phyloP scores from a whole-genome alignment of 495 filamentous ascomycete species.

The Stereocaulon alpinum region DNA sequence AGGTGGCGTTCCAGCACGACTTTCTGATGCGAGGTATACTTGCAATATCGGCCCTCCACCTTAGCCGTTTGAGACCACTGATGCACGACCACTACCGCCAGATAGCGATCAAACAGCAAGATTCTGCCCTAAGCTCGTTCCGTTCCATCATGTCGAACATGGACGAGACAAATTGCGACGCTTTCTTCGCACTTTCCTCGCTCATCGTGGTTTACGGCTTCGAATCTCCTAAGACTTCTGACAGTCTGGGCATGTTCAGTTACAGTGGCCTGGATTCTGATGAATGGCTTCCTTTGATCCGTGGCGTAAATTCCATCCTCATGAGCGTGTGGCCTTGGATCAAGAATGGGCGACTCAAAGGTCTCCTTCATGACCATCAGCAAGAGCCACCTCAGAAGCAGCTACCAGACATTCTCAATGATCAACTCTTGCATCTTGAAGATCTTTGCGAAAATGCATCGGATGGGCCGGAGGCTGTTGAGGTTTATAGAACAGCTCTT shows the following conservation, averaged over 20 bases:
- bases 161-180: slow-evolving; percentile 32
- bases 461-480: slow-evolving; percentile 27
- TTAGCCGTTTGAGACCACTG: slow-evolving; percentile 30
- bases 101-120: slow-evolving; percentile 35
- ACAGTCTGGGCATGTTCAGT: slow-evolving; percentile 26
- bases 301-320: slow-evolving; percentile 33
- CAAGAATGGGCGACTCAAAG: slow-evolving; percentile 26
- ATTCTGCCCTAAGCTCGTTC: slow-evolving; percentile 30
- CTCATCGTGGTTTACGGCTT: slow-evolving; percentile 38
- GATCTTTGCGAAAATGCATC: slow-evolving; percentile 25
- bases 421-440: slow-evolving; percentile 33
- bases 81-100: slow-evolving; percentile 19
- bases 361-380: slow-evolving; percentile 31
- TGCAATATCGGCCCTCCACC: slow-evolving; percentile 35
- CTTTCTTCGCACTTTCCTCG: slow-evolving; percentile 37
- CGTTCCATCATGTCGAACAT: slow-evolving; percentile 26
- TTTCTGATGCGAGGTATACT: slow-evolving; percentile 39
- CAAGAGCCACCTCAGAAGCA: slow-evolving; percentile 26
- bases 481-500: slow-evolving; percentile 30
- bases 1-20: slow-evolving; percentile 34
- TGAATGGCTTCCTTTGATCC: slow-evolving; percentile 34
- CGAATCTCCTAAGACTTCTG: slow-evolving; percentile 31
- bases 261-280: slow-evolving; percentile 32
- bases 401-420: slow-evolving; percentile 26
- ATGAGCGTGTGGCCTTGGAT: slow-evolving; percentile 26